Percentiles rank a stretch among this genome's conserved stretches.
Evolutionary conservation across 169 alveolate genomes (phyloP).

Genomic region (Eimeria sp.): DNA sequence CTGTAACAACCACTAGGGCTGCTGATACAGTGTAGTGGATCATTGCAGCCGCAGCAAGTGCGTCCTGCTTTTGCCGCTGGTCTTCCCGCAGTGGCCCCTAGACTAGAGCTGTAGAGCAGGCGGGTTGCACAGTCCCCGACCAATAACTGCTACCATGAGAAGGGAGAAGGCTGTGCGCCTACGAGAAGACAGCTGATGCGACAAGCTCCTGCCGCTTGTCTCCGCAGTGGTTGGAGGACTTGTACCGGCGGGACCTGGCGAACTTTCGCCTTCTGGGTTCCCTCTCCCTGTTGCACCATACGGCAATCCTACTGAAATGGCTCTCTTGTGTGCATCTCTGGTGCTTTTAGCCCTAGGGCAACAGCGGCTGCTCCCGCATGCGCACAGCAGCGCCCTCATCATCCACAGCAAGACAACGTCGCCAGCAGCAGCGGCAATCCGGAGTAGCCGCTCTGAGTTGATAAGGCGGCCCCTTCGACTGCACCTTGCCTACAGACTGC

Average conservation of each 20-base stretch:
- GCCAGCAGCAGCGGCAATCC: conserved; percentile 21
- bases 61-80: not conserved
- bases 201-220: not conserved
- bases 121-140: not conserved
- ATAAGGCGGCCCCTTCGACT: not conserved
- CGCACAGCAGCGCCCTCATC: not conserved
- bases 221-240: not conserved
- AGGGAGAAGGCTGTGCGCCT: not conserved
- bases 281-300: not conserved
- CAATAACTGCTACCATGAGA: too few species aligned
- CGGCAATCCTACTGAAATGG: not conserved
- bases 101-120: not conserved
- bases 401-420: not conserved
- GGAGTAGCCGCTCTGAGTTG: not conserved
- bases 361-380: conserved; percentile 9
- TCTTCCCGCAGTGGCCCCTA: not conserved
- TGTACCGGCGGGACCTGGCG: not conserved
- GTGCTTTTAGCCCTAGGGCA: not conserved
- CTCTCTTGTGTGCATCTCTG: not conserved
- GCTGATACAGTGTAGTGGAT: not conserved
- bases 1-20: not conserved
- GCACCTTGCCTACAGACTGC: not conserved
- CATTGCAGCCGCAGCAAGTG: not conserved
- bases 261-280: not conserved
- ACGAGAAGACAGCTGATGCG: not conserved